Base-by-base conservation (phyloP, 345 rosid species). In the Microcos paniculata region DNA sequence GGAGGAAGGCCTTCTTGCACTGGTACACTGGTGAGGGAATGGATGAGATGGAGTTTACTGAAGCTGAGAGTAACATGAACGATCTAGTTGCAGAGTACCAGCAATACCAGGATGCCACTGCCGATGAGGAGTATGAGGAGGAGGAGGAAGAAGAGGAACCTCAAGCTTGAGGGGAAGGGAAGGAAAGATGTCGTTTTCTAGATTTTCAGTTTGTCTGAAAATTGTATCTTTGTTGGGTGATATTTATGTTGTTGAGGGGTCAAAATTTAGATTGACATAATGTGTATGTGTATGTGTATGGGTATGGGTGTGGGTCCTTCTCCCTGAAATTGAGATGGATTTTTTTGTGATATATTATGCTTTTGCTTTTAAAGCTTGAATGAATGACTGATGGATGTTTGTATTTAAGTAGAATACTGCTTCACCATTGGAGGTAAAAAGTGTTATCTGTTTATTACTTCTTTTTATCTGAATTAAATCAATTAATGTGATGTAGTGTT, bases 41-140 rank as follows among this genome's bases (percentile, higher is more conserved):
- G 65, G 75, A 72, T 40, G 75, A 72, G 75, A 72, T 72, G 75
- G 75, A 72, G 64, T 72, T 72, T 24, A 72, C 75, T 4, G 75
- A 72, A 43, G 75, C 75, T 1, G 75, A 61, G 61, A 80, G 77
- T 40, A 79, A 74, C 67, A 73, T 73, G 82, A 79, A 79, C 18
- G 82, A 79, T 74, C 73, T 79, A 58, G 82, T 74, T 18, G 64
- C 78, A 0, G 82, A 79, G 28, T 79, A 79, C 70, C 82, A 79
- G 78, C 82, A 79, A 42, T 79, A 79, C 56, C 82, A 79, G 67
- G 82, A 79, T 61, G 82, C 82, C 6, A 80, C 77, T 1, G 77
- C 77, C 18, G 70, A 57, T 14, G 81, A 74, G 2, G 81, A 78
- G 61, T 40, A 26, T 19, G 76, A 78, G 46, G 59, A 45, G 12